phyloP scores from a whole-genome alignment of 2,329 filamentous ascomycete genomes.

The Pseudogymnoascus sp. region DNA sequence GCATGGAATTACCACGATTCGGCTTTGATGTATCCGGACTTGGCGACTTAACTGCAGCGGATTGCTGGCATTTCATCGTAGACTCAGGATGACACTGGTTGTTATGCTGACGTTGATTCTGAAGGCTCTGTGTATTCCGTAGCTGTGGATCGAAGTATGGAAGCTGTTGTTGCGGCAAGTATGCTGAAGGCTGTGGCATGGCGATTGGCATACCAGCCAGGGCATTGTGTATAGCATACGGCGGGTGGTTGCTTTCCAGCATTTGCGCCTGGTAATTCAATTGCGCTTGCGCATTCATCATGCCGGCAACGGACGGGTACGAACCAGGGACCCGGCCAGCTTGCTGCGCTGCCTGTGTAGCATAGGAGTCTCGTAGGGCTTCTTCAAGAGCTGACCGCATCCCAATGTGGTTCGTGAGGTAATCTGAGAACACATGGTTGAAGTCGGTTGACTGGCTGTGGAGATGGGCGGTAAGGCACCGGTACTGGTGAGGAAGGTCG shows the following conservation, averaged over 20 bases:
- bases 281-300: neutral
- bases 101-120: neutral
- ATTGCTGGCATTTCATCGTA: neutral
- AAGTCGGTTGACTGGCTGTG: constrained; percentile 19
- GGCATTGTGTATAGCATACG: neutral
- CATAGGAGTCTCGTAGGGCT: neutral
- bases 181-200: neutral
- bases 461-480: constrained; percentile 53
- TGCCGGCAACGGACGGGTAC: neutral
- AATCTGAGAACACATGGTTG: constrained; percentile 30
- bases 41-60: neutral
- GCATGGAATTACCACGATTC: neutral
- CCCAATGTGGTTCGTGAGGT: constrained; percentile 46
- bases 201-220: neutral
- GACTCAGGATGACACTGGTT: neutral
- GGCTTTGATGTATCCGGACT: neutral
- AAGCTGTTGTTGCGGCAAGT: neutral
- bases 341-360: neutral
- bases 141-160: neutral
- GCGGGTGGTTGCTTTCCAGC: neutral
- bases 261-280: neutral
- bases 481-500: constrained; percentile 59
- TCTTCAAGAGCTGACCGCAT: neutral
- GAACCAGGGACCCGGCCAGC: neutral
- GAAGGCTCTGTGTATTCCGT: neutral